Conservation (phyloP, 768 basidiomycete species). For the Steccherinum ochraceum region DNA sequence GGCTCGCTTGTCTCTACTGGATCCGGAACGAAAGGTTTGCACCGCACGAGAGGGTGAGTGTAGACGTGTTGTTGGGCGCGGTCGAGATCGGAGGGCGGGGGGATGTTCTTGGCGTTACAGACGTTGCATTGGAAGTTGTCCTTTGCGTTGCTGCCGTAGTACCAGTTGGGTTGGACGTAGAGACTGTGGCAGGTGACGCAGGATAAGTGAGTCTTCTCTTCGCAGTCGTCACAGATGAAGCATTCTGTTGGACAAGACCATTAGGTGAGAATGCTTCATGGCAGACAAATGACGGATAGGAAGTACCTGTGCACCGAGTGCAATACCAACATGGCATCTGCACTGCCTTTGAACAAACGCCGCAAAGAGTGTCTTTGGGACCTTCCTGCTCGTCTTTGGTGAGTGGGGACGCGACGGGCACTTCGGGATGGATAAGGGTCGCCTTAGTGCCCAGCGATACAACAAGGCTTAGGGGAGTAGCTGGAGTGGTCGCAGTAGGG, state of each 20-base stretch:
- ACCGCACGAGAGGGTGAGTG: slow-evolving; percentile 7
- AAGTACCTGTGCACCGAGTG: slow-evolving; percentile 8
- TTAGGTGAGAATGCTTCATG: too few relatives aligned
- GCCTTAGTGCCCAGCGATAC: neutral
- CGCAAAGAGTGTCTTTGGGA: neutral
- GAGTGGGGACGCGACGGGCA: too few relatives aligned
- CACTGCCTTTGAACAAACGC: neutral
- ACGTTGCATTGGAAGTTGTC: slow-evolving; percentile 7
- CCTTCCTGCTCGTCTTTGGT: too few relatives aligned
- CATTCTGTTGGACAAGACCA: slow-evolving; percentile 2
- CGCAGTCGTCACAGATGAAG: slow-evolving; percentile 13
- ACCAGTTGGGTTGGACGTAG: slow-evolving; percentile 7
- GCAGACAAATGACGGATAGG: neutral
- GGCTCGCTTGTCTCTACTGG: neutral
- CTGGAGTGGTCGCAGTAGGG: too few relatives aligned
- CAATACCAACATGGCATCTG: slow-evolving; percentile 13
- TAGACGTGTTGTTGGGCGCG: slow-evolving; percentile 1
- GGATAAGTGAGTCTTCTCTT: neutral
- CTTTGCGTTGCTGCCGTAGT: slow-evolving; percentile 3
- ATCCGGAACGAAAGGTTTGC: neutral
- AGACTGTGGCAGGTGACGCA: slow-evolving; percentile 4
- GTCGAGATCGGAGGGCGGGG: neutral
- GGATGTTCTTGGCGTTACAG: neutral
- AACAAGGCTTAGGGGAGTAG: neutral
- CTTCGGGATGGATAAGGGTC: too few relatives aligned